A percentile compares a stretch with the other conserved stretches of the same genome.
Evolutionary conservation across 2,329 filamentous ascomycete genomes (phyloP).

Genomic region (Hypoxylon sp.): DNA sequence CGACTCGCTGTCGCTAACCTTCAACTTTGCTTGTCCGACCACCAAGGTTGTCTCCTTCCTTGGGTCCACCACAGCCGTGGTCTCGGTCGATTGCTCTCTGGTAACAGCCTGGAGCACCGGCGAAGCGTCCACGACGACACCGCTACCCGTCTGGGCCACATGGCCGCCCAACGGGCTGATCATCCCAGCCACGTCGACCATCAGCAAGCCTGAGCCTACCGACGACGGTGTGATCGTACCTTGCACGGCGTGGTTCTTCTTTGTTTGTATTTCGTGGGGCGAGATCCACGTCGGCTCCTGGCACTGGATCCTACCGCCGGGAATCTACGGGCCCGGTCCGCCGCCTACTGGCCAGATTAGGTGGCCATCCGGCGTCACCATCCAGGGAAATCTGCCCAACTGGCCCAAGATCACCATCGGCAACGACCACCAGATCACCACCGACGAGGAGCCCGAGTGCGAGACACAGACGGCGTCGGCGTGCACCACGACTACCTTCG

Average conservation of each 20-base stretch:
- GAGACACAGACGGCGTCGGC: background rate
- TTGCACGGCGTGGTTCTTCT: conserved; percentile 33
- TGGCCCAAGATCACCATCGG: conserved; percentile 33
- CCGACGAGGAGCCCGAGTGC: background rate
- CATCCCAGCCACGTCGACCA: conserved; percentile 6
- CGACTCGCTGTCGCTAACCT: background rate
- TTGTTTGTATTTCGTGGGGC: conserved; percentile 32
- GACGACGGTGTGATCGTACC: conserved; percentile 25
- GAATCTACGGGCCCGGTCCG: background rate
- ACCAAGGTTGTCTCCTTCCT: conserved; percentile 25
- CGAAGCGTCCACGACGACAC: conserved; percentile 4
- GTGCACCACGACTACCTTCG: background rate
- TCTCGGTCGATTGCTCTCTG: conserved; percentile 8
- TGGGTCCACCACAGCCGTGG: conserved; percentile 20
- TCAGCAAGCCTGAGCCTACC: conserved; percentile 17
- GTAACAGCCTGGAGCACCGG: background rate
- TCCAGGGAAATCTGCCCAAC: conserved; percentile 27
- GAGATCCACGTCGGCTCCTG: conserved; percentile 12
- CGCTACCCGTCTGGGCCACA: conserved; percentile 19
- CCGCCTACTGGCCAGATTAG: background rate
- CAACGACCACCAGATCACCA: background rate
- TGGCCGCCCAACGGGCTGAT: conserved; percentile 4
- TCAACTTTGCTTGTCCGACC: conserved; percentile 23
- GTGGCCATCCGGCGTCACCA: conserved; percentile 10
- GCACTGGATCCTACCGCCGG: conserved; percentile 4